Base-by-base conservation (phyloP, 2,329 filamentous ascomycete species). In the Pyricularia sp. region DNA sequence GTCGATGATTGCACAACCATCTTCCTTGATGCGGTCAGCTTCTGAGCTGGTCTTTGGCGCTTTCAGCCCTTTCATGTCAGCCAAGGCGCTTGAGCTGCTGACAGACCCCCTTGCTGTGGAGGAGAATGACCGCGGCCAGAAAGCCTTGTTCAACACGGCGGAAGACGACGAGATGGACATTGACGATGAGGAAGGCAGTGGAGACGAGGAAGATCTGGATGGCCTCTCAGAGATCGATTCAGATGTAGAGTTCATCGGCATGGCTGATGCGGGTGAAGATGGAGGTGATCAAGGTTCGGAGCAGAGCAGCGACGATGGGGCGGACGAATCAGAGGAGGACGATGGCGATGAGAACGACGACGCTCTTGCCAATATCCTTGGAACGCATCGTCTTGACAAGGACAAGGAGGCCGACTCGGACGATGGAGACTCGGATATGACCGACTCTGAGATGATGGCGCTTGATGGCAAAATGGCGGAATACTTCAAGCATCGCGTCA, bases 371-470 rank as follows among this genome's bases (percentile, higher is more conserved):
- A 28, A 36, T 31, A 68, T 68, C 31, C 66, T 68, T 2, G 66
- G 66, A 80, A 67, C 69, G 11, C 90, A 90, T 70, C 81, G 82
- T 9, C 80, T 88, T 26, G 86, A 90, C 75, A 85, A 88, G 68
- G 86, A 88, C 71, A 80, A 79, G 20, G 82, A 84, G 1, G 58
- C 58, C 23, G 85, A 85, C 2, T 82, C 82, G 0, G 85, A 83
- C 0, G 88, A 88, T 33, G 85, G 85, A 11, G 90, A 91, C 70
- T 88, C 86, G 2, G 92, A 97, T 78, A 97, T 99, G 93, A 91
- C 93, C 71, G 94, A 98, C 79, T 93, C 94, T 23, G 91, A 97
- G 76, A 98, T 98, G 95, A 89, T 97, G 80, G 89, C 89, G 3
- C 83, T 98, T 20, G 94, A 98, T 74, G 86, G 86, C 12, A 90